Percentiles rank a stretch among this genome's conserved stretches.
phyloP scores from a whole-genome alignment of 2,329 filamentous ascomycete genomes.

The Apiospora hydei region DNA sequence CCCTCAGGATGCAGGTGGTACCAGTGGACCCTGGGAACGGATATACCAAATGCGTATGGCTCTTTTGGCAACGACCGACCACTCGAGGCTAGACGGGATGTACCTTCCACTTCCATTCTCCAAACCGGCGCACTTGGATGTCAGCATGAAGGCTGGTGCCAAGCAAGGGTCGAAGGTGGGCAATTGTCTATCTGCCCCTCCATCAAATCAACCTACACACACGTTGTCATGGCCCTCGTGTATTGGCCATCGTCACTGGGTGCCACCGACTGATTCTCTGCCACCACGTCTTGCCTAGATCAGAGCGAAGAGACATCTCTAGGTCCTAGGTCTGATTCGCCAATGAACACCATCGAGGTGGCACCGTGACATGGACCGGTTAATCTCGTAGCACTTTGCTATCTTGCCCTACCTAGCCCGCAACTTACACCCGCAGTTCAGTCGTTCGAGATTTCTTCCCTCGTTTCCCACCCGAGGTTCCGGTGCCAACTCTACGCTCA shows the following conservation, averaged over 20 bases:
- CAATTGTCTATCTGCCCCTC: slow-evolving; percentile 20
- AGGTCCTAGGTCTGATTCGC: background rate
- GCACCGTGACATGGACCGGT: background rate
- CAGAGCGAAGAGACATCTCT: background rate
- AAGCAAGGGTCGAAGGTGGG: background rate
- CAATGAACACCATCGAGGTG: background rate
- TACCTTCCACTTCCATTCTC: background rate
- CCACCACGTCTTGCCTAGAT: background rate
- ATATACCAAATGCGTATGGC: background rate
- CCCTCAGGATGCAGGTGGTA: background rate
- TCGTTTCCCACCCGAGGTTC: background rate
- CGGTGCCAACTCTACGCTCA: background rate
- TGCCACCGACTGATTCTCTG: background rate
- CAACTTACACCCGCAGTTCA: background rate
- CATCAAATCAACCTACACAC: slow-evolving; percentile 23
- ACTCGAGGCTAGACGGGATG: background rate
- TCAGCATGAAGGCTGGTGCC: background rate
- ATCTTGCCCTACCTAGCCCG: background rate
- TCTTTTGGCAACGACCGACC: background rate
- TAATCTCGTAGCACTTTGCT: background rate
- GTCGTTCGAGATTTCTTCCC: background rate
- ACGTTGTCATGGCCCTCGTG: background rate
- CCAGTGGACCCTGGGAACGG: background rate
- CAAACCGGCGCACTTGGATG: background rate
- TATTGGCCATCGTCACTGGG: slow-evolving; percentile 2